Base-by-base conservation (phyloP, 139 green algal species). In the Chlorella vulgaris region DNA sequence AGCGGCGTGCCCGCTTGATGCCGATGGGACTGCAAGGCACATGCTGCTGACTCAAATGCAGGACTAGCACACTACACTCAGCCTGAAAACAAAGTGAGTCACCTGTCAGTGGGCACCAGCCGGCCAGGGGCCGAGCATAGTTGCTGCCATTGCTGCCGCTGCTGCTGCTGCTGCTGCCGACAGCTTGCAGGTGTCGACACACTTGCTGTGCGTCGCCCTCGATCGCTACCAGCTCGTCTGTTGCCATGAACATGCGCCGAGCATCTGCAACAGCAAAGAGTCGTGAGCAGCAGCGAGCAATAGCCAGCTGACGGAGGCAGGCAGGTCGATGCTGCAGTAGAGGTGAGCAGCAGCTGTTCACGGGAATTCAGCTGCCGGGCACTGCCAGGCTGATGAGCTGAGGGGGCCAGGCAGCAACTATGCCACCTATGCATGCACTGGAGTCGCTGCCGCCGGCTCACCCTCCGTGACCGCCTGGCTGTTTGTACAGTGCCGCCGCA, bases 91-190 rank as follows among this genome's bases (percentile, higher is more conserved):
- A 10, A 15, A 24, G 13, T 1, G 8, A 53, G 3, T 15, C 36
- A 79, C 73, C 73, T 79, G 73, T 79, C 26, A 79, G 7, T 0
- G 73, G 73, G 35, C 73, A 79, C 1, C 26, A 15, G 10, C 73
- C 53, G 10, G 60, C 51, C 10, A 79, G 7, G 0, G 73, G 73
- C 31, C 68, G 73, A 4, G 24, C 35, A 39, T 79, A 79, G 1
- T 13, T 24, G 26, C 22, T 0, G 36, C 1, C 21, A 3, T 0
- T 26, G 22, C 22, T 26, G 24, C 33, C 18, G 4, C 21, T 50
- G 47, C 69, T 33, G 68, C 47, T 36, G 71, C 33, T 78, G 71
- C 33, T 47, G 22, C 26, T n/a, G 69, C 26, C 29, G 13, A 42
- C 69, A 19, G 69, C 69, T 4, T 33, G 51, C 24, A 79, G 24